Base-by-base conservation (phyloP, 352 stramenopile genomes). In the Aphanomyces stellatus region DNA sequence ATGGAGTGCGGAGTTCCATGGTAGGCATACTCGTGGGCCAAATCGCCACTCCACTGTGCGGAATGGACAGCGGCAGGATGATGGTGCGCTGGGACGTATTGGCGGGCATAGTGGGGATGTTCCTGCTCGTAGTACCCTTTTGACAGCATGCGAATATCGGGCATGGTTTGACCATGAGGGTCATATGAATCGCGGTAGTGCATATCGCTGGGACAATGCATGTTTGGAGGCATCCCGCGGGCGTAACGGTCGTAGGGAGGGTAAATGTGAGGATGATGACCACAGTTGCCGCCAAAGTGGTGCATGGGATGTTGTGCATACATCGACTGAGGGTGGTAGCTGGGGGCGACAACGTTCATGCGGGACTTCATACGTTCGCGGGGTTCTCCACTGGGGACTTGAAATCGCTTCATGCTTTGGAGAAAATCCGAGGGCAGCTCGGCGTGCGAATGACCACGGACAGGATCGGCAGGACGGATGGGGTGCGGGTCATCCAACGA, bases 231-330 rank as follows among this genome's bases (percentile, higher is more conserved):
- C 37, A 46, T 46, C n/a, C 11, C 37, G n/a, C 37, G 37, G 37
- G 13, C 11, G 22, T 78, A 77, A 19, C 62, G 51, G 22, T 73
- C 64, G 7, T 53, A 57, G 13, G 56, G 59, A 19, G 73, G 65
- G n/a, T 76, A 77, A 11, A 70, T n/a, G 27, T 59, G 53, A 46
- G 7, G 43, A 35, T 17, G 74, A 72, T 4, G 65, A 61, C 55
- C 76, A 74, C 3, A 24, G 33, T 46, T 46, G 37, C 37, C n/a
- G 7, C 77, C 59, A 28, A 76, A 70, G n/a, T n/a, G n/a, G n/a
- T 59, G 51, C 55, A 64, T 51, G 15, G n/a, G n/a, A n/a, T n/a
- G n/a, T n/a, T n/a, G n/a, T n/a, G n/a, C n/a, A n/a, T n/a, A n/a
- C n/a, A n/a, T n/a, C n/a, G n/a, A n/a, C n/a, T n/a, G n/a, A n/a